Conservation (phyloP, 192 early-diverging fungal genomes). For the Umbelopsis vinacea region DNA sequence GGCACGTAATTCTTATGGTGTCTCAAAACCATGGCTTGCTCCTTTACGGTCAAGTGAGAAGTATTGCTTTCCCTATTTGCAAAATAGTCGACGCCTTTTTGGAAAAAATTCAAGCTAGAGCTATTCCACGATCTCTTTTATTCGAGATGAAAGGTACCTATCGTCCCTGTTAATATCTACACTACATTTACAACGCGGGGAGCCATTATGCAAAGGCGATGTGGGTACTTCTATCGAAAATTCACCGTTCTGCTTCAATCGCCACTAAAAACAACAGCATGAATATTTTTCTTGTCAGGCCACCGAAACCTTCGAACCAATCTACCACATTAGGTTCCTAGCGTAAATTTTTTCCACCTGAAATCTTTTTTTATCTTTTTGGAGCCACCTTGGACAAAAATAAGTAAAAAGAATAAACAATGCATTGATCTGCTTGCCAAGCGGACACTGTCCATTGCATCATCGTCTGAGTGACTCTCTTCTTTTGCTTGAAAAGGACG, state of each 20-base stretch:
- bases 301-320: too few relatives aligned
- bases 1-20: conserved; percentile 24
- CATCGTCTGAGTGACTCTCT: conserved; percentile 12
- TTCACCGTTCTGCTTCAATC: too few relatives aligned
- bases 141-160: too few relatives aligned
- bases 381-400: neutral
- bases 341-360: neutral
- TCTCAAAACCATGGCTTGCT: conserved; percentile 20
- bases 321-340: too few relatives aligned
- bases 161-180: too few relatives aligned
- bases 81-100: conserved; percentile 12
- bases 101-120: neutral
- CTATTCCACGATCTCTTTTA: too few relatives aligned
- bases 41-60: conserved; percentile 24
- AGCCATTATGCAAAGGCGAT: too few relatives aligned
- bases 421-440: conserved; percentile 15
- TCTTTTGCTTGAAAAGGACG: conserved; percentile 5
- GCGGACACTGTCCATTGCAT: neutral
- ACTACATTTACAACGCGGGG: too few relatives aligned
- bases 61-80: conserved; percentile 19
- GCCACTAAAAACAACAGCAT: too few relatives aligned
- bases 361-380: conserved; percentile 12
- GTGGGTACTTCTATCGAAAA: too few relatives aligned
- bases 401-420: neutral
- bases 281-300: too few relatives aligned